Evolutionary conservation across 345 rosid species (phyloP).

Genomic region (Salix purpurea): DNA sequence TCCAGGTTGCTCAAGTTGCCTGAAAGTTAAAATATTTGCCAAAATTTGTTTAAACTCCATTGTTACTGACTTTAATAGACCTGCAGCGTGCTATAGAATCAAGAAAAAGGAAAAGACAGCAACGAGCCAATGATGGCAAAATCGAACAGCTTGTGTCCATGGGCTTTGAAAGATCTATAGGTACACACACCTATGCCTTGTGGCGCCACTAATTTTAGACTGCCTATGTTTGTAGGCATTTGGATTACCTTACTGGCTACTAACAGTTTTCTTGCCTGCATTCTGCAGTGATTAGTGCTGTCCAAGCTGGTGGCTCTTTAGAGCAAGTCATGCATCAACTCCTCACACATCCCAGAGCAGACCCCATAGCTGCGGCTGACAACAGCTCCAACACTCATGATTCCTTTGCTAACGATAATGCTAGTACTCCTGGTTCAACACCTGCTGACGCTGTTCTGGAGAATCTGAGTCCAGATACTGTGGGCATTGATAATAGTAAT

Average conservation of each 20-base stretch:
- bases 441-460: conserved; percentile 2
- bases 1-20: conserved; percentile 46
- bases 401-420: conserved; percentile 5
- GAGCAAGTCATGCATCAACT: conserved; percentile 51
- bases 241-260: not conserved
- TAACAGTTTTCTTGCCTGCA: conserved; percentile 17
- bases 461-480: conserved; percentile 2
- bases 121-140: conserved; percentile 23
- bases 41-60: not conserved
- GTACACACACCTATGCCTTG: conserved; percentile 25
- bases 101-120: conserved; percentile 61
- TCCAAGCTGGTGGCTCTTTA: conserved; percentile 44
- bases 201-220: not conserved
- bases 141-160: conserved; percentile 65
- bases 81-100: conserved; percentile 61
- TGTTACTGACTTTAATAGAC: conserved; percentile 10
- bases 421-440: conserved; percentile 8
- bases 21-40: not conserved
- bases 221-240: not conserved
- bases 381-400: conserved; percentile 7
- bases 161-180: conserved; percentile 85
- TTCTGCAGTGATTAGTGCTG: conserved; percentile 49
- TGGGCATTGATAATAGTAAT: conserved; percentile 12
- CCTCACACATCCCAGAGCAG: conserved; percentile 30
- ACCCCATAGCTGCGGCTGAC: conserved; percentile 16